A percentile compares a stretch with the other conserved stretches of the same genome.
Conservation (phyloP, 441 rosid species). For the Aleurites moluccanus region DNA sequence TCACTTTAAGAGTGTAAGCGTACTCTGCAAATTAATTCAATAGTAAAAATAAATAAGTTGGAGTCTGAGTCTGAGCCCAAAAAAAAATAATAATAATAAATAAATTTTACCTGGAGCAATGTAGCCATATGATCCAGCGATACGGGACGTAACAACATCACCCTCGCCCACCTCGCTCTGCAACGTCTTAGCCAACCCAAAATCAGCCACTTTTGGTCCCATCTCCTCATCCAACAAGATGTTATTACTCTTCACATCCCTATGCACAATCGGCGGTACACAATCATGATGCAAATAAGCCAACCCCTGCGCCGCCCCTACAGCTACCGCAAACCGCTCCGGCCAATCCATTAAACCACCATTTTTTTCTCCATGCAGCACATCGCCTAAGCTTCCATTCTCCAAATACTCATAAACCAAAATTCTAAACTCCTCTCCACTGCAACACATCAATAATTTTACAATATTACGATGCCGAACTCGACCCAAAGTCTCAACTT, state of each 20-base stretch:
- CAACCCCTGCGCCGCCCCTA: constrained; percentile 64
- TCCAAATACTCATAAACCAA: constrained; percentile 70
- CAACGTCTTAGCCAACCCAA: constrained; percentile 69
- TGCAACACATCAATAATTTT: constrained; percentile 52
- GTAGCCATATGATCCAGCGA: constrained; percentile 75
- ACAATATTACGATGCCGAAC: constrained; percentile 62
- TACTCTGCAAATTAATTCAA: constrained; percentile 41
- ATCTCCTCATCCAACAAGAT: constrained; percentile 63
- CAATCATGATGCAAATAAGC: constrained; percentile 76
- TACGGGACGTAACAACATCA: constrained; percentile 43
- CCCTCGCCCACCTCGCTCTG: constrained; percentile 20
- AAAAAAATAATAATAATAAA: no score
- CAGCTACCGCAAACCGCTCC: constrained; percentile 45
- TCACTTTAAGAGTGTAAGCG: constrained; percentile 56
- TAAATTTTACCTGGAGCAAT: constrained; percentile 64
- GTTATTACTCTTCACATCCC: constrained; percentile 80
- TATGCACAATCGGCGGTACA: constrained; percentile 60
- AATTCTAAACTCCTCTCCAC: constrained; percentile 42
- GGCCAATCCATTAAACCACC: constrained; percentile 49
- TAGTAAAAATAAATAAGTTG: not conserved
- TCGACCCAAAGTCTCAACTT: constrained; percentile 58
- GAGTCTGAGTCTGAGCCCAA: no score
- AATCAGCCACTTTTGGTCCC: constrained; percentile 68
- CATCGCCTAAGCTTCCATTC: constrained; percentile 72
- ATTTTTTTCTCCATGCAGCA: constrained; percentile 44